phyloP scores from a whole-genome alignment of 495 filamentous ascomycete genomes.

The Penicillium desertorum region DNA sequence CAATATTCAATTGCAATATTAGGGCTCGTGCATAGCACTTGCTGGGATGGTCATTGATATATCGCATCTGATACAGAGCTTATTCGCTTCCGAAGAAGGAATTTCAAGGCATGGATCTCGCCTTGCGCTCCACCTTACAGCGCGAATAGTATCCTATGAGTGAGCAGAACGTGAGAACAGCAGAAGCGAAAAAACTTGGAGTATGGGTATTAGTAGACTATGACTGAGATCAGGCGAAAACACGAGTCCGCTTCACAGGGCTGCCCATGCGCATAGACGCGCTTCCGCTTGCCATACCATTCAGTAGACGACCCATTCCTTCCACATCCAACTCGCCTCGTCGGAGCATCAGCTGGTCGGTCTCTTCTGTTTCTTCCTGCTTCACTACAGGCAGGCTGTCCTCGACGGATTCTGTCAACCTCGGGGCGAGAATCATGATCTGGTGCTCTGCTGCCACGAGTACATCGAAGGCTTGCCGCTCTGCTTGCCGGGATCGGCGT shows the following conservation, averaged over 20 bases:
- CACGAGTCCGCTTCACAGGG: slow-evolving; percentile 43
- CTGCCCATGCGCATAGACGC: slow-evolving; percentile 39
- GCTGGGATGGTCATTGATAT: slow-evolving; percentile 43
- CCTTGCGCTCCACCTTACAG: slow-evolving; percentile 59
- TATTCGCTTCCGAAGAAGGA: slow-evolving; percentile 42
- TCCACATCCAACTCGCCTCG: slow-evolving; percentile 51
- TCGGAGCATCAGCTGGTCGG: slow-evolving; percentile 47
- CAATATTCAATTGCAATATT: slow-evolving; percentile 11
- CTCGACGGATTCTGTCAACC: slow-evolving; percentile 33
- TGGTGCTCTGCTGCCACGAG: slow-evolving; percentile 65
- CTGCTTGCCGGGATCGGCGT: slow-evolving; percentile 35
- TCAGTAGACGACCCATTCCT: slow-evolving; percentile 53
- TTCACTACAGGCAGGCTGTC: slow-evolving; percentile 12
- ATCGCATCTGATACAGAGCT: slow-evolving; percentile 61
- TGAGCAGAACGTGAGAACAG: slow-evolving; percentile 5
- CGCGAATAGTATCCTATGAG: slow-evolving; percentile 38
- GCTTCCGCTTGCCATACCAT: slow-evolving; percentile 41
- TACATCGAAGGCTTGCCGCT: slow-evolving; percentile 55
- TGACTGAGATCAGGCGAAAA: slow-evolving; percentile 36
- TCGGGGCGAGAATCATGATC: slow-evolving; percentile 55
- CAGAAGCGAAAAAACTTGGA: slow-evolving; percentile 14
- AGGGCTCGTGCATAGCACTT: slow-evolving; percentile 13
- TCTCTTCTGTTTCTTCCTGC: slow-evolving; percentile 26
- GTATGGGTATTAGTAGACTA: slow-evolving; percentile 34
- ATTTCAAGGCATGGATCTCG: slow-evolving; percentile 57